phyloP scores from a whole-genome alignment of 2,329 filamentous ascomycete genomes.

The Alternaria ethzedia region DNA sequence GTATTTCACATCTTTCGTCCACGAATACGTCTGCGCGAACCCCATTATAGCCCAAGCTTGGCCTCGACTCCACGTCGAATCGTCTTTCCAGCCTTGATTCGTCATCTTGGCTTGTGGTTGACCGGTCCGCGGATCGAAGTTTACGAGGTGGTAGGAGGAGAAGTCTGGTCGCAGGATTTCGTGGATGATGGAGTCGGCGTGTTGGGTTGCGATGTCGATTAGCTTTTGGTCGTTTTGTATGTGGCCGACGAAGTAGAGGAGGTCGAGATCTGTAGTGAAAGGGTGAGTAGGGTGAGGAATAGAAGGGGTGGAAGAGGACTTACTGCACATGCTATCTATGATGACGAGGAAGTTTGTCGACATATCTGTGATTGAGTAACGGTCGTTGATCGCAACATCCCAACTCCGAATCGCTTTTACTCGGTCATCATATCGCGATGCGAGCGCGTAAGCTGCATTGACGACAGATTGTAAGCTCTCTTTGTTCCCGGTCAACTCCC shows the following conservation, averaged over 20 bases:
- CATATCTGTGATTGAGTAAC: constrained; percentile 47
- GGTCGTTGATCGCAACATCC: constrained; percentile 52
- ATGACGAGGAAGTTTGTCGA: constrained; percentile 50
- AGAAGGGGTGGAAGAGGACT: background rate
- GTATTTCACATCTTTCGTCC: constrained; percentile 54
- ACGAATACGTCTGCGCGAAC: constrained; percentile 56
- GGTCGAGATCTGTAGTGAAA: constrained; percentile 43
- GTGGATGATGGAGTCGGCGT: constrained; percentile 47
- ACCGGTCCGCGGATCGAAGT: constrained; percentile 55
- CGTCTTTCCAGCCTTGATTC: constrained; percentile 55
- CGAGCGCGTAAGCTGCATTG: constrained; percentile 54
- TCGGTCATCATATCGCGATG: constrained; percentile 50
- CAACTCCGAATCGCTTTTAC: constrained; percentile 58
- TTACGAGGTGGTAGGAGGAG: constrained; percentile 54
- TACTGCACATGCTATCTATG: constrained; percentile 54
- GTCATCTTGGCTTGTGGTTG: constrained; percentile 55
- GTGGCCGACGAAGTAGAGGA: constrained; percentile 48
- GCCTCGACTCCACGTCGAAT: constrained; percentile 56
- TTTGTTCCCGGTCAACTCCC: constrained; percentile 53
- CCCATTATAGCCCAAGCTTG: constrained; percentile 60
- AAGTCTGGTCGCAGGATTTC: constrained; percentile 45
- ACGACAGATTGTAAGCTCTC: constrained; percentile 52
- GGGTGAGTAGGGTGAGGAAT: background rate
- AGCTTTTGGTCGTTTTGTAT: constrained; percentile 36
- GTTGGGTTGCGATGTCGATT: constrained; percentile 47